Conservation (phyloP, 805 yeast genomes). For the Huiozyma sinensis region DNA sequence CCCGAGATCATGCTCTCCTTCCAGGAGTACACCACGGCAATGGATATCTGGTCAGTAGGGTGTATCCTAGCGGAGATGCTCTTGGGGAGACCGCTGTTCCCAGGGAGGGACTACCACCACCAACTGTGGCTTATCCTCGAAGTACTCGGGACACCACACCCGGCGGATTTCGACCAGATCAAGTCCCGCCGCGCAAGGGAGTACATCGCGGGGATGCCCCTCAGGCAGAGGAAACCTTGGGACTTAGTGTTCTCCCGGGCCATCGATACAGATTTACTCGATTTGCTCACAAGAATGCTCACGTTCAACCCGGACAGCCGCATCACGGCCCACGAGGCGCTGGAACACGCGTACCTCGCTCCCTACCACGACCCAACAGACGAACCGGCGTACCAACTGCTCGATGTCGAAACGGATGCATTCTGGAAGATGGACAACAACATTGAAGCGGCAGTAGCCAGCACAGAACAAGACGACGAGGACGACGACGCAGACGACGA, state of each 20-base stretch:
- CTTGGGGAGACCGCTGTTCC: conserved; percentile 52
- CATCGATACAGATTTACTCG: conserved; percentile 32
- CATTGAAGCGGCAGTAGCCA: neutral
- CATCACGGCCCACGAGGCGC: conserved; percentile 63
- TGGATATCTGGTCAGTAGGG: conserved; percentile 75
- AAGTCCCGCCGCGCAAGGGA: conserved; percentile 69
- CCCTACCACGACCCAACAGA: conserved; percentile 63
- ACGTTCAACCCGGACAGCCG: conserved; percentile 68
- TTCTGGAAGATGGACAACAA: conserved; percentile 35
- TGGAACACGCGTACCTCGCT: conserved; percentile 60
- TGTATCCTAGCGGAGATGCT: conserved; percentile 67
- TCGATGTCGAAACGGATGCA: conserved; percentile 25
- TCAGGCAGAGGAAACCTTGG: conserved; percentile 43
- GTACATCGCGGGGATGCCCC: conserved; percentile 58
- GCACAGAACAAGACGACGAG: neutral
- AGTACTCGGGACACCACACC: conserved; percentile 60
- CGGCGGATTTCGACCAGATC: conserved; percentile 63
- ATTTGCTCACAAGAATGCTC: conserved; percentile 55
- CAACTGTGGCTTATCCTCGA: conserved; percentile 59
- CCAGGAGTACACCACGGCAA: conserved; percentile 63
- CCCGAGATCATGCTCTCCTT: conserved; percentile 73
- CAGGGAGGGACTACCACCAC: conserved; percentile 64
- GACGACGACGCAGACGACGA: conserved; percentile 41
- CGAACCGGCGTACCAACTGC: conserved; percentile 42
- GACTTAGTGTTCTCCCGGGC: conserved; percentile 20